Percentiles rank a stretch among this genome's conserved stretches.
These are phyloP conservation scores for Rhizopogon salebrosus DNA, from an alignment of 768 basidiomycete species.

Conservation along the genomic window DNA sequence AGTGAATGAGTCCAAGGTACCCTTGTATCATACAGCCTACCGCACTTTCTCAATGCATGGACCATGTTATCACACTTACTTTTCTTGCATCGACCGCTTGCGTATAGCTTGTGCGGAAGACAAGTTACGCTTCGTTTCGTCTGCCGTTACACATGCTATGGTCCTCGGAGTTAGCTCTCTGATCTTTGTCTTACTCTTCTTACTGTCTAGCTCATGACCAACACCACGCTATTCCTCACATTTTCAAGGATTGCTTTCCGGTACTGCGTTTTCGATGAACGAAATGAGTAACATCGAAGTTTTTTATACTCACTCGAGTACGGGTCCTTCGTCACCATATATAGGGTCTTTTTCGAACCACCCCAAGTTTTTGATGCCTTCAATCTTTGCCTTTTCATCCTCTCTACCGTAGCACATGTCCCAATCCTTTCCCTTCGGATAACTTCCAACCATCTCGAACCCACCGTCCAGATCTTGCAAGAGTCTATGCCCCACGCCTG, in stretches of 20 bases:
- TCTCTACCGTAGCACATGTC: constrained; percentile 36
- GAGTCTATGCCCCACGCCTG: constrained; percentile 35
- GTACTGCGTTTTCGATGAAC: too few species aligned
- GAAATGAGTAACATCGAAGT: background rate
- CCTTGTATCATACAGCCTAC: background rate
- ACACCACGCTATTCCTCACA: background rate
- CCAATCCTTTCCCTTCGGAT: constrained; percentile 32
- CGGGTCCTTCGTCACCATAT: constrained; percentile 34
- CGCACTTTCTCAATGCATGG: background rate
- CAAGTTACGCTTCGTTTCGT: background rate
- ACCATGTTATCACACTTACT: background rate
- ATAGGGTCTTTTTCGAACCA: constrained; percentile 38
- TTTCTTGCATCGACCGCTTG: background rate
- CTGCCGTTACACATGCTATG: background rate
- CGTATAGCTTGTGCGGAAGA: background rate
- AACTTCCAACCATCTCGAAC: constrained; percentile 39
- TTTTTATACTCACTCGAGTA: constrained; percentile 22
- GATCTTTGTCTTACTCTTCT: background rate
- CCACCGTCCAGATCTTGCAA: constrained; percentile 21
- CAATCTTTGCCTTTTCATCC: constrained; percentile 21
- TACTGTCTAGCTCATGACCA: background rate
- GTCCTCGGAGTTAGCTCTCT: background rate
- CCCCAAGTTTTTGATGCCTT: constrained; percentile 23
- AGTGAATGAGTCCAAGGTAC: background rate
- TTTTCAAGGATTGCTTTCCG: too few species aligned